Conservation (phyloP, 2,329 filamentous ascomycete genomes). For the Diaporthe aspalathi region DNA sequence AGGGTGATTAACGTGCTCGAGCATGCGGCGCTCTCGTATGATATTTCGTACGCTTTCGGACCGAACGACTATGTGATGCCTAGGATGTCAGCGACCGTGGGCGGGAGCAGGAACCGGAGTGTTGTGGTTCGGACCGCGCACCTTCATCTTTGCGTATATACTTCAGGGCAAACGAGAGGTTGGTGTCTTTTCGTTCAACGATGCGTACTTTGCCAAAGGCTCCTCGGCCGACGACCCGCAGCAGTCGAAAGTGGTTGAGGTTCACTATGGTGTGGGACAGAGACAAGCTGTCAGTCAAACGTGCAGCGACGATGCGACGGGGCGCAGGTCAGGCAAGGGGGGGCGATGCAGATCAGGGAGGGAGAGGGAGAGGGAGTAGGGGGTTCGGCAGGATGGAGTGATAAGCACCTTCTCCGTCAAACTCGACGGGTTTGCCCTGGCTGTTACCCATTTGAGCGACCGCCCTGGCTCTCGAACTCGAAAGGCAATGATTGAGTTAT, state of each 20-base stretch:
- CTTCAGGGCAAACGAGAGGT: constrained; percentile 93
- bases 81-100: constrained; percentile 33
- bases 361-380: background rate
- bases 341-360: constrained; percentile 3
- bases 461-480: constrained; percentile 37
- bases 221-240: constrained; percentile 96
- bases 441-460: constrained; percentile 83
- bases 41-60: constrained; percentile 99
- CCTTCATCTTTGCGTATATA: constrained; percentile 99
- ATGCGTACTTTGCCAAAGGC: constrained; percentile 99
- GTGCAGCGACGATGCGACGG: constrained; percentile 36
- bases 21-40: constrained; percentile 95
- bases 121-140: constrained; percentile 52
- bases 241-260: constrained; percentile 94
- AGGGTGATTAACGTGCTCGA: constrained; percentile 96
- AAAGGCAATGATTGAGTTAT: constrained; percentile 31
- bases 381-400: background rate
- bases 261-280: constrained; percentile 75
- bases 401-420: constrained; percentile 88
- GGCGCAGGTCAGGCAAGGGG: constrained; percentile 6
- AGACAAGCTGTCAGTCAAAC: constrained; percentile 36
- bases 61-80: constrained; percentile 78
- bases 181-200: constrained; percentile 96
- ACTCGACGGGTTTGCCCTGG: constrained; percentile 91
- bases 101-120: background rate